These are phyloP conservation scores for Glaciozyma antarctica DNA, from an alignment of 768 basidiomycete species.

Conservation along the genomic window DNA sequence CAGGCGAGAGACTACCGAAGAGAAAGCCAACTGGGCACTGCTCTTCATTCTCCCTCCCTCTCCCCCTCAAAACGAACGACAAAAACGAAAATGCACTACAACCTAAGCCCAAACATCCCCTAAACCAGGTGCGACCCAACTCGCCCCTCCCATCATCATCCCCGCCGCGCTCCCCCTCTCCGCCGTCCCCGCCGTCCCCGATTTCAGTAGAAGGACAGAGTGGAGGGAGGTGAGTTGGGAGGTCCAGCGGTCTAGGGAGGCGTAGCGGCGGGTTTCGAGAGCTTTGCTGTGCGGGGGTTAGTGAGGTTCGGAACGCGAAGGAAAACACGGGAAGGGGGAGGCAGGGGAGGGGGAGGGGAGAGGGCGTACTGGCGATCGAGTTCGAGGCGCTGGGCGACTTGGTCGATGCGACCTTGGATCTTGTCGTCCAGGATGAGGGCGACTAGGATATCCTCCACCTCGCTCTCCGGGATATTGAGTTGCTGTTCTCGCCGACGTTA, in stretches of 20 bases:
- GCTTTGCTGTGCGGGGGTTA: slow-evolving; percentile 52
- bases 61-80: too few species aligned
- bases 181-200: slow-evolving; percentile 15
- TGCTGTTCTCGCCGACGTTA: slow-evolving; percentile 49
- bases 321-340: background rate
- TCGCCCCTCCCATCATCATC: background rate
- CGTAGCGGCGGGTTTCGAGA: slow-evolving; percentile 75
- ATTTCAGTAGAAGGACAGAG: slow-evolving; percentile 63
- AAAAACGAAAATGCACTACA: too few species aligned
- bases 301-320: too few species aligned
- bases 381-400: slow-evolving; percentile 85
- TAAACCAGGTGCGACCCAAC: too few species aligned
- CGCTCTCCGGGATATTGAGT: slow-evolving; percentile 82
- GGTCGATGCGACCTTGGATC: slow-evolving; percentile 92
- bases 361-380: slow-evolving; percentile 41
- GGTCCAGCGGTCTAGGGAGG: slow-evolving; percentile 71
- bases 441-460: slow-evolving; percentile 89
- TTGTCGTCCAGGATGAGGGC: slow-evolving; percentile 93
- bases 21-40: too few species aligned
- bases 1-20: too few species aligned
- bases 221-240: slow-evolving; percentile 70
- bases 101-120: too few species aligned
- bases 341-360: slow-evolving; percentile 5
- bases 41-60: too few species aligned
- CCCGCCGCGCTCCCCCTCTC: background rate